Evolutionary conservation across 805 yeast species (phyloP).

Genomic region (Myxozyma geophila): DNA sequence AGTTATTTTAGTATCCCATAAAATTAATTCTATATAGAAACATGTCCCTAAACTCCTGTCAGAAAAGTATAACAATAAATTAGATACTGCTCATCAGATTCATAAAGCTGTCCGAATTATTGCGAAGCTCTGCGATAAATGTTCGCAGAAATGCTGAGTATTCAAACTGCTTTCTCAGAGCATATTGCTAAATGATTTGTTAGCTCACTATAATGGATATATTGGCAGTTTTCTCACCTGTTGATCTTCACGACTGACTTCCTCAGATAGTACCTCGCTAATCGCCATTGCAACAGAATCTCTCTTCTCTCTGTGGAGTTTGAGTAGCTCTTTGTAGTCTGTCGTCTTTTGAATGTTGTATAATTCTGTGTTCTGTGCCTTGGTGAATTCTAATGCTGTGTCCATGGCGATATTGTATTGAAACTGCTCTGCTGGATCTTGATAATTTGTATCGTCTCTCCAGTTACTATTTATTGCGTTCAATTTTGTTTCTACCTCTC

Average conservation of each 20-base stretch:
- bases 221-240: neutral
- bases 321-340: neutral
- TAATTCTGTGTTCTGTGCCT: neutral
- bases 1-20: neutral
- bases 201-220: neutral
- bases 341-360: neutral
- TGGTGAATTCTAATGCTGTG: neutral
- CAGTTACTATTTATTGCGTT: neutral
- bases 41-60: neutral
- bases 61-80: neutral
- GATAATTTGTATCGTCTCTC: neutral
- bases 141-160: slow-evolving; percentile 23
- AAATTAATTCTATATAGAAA: neutral
- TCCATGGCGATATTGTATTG: neutral
- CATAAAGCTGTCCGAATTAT: neutral
- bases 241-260: neutral
- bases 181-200: slow-evolving; percentile 10
- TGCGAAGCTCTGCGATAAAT: slow-evolving; percentile 12
- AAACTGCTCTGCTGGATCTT: neutral
- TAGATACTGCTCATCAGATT: neutral
- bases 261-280: neutral
- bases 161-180: slow-evolving; percentile 12
- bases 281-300: neutral
- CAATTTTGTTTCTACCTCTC: neutral
- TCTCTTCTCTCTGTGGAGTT: slow-evolving; percentile 1